A percentile compares a stretch with the other conserved stretches of the same genome.
Evolutionary conservation across 1,139 yeast species (phyloP).

Genomic region (Petasospora rhodanensis): DNA sequence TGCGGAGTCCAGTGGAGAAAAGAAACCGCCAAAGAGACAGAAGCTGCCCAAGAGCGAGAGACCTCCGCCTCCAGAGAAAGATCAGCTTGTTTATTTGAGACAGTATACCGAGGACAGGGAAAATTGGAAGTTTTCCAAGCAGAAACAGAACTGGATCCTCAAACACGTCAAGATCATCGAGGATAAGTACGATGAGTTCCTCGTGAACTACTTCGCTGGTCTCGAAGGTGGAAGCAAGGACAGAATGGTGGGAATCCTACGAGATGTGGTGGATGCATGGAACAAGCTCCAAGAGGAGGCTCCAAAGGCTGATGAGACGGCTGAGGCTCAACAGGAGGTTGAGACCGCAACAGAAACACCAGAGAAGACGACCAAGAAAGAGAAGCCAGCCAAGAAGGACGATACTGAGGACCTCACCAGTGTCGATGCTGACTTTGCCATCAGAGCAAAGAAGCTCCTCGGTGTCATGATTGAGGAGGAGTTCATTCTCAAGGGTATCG

Average conservation of each 20-base stretch:
- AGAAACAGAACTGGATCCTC: slow-evolving; percentile 89
- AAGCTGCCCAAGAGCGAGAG: slow-evolving; percentile 75
- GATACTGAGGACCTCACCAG: slow-evolving; percentile 24
- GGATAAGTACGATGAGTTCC: slow-evolving; percentile 48
- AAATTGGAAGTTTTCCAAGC: slow-evolving; percentile 89
- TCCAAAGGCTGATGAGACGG: slow-evolving; percentile 24
- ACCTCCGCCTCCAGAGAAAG: slow-evolving; percentile 72
- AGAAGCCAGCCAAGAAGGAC: slow-evolving; percentile 15
- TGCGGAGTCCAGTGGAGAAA: slow-evolving; percentile 14
- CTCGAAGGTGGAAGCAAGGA: slow-evolving; percentile 70
- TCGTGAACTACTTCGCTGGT: slow-evolving; percentile 58
- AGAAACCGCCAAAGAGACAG: slow-evolving; percentile 67
- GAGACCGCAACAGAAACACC: slow-evolving; percentile 14
- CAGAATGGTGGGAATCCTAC: slow-evolving; percentile 52
- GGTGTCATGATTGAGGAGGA: slow-evolving; percentile 36
- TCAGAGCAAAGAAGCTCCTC: slow-evolving; percentile 40
- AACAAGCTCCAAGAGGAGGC: slow-evolving; percentile 39
- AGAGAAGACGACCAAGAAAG: slow-evolving; percentile 17
- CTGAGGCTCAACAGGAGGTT: slow-evolving; percentile 12
- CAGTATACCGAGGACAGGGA: slow-evolving; percentile 57
- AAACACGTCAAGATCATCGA: slow-evolving; percentile 60
- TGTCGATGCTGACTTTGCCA: slow-evolving; percentile 34
- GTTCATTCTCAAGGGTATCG: slow-evolving; percentile 36
- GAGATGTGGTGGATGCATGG: slow-evolving; percentile 49
- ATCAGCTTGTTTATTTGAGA: slow-evolving; percentile 71